These are phyloP conservation scores for Naegleria lovaniensis DNA, from an alignment of 208 protist species.

Conservation along the genomic window DNA sequence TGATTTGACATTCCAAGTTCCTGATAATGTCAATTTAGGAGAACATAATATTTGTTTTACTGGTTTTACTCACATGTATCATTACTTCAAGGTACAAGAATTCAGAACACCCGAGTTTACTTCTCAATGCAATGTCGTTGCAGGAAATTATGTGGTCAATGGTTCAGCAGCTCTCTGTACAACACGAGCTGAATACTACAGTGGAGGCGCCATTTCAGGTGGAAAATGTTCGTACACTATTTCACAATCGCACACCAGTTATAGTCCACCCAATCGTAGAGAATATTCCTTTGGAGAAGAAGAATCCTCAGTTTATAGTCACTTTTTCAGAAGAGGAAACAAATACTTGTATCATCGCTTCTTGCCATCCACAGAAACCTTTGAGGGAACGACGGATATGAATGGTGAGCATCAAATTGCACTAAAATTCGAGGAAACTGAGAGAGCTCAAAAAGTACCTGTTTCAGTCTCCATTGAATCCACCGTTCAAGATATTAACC, in stretches of 20 bases:
- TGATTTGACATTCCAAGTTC: background rate
- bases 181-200: background rate
- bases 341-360: background rate
- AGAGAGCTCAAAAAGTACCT: background rate
- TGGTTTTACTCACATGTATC: background rate
- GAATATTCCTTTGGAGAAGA: background rate
- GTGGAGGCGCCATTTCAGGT: background rate
- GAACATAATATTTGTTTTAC: background rate
- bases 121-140: too few relatives aligned
- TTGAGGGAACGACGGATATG: background rate
- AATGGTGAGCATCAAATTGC: background rate
- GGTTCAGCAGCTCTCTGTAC: background rate
- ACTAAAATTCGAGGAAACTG: background rate
- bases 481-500: slow-evolving; percentile 4
- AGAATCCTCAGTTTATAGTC: too few relatives aligned
- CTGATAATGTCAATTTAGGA: slow-evolving; percentile 2
- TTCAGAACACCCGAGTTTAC: slow-evolving; percentile 20
- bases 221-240: background rate
- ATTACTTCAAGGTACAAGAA: background rate
- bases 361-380: background rate
- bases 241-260: background rate
- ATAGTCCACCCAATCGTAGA: background rate
- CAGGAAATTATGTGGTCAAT: background rate
- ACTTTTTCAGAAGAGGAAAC: too few relatives aligned
- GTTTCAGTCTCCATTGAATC: background rate